phyloP scores from a whole-genome alignment of 2,329 filamentous ascomycete species.

The Fusarium liriodendri region DNA sequence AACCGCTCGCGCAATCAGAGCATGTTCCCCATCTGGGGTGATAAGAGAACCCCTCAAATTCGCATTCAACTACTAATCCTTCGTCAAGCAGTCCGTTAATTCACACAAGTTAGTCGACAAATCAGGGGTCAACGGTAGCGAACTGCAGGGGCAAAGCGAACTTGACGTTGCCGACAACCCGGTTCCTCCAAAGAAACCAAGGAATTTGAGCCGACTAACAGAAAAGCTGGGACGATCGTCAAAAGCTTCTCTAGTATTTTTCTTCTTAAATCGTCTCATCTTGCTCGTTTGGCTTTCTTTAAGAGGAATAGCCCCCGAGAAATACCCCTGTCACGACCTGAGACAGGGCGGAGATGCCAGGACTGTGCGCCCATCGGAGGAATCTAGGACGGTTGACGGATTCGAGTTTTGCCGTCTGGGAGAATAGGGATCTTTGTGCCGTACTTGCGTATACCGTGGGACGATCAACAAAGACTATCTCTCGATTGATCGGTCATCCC shows the following conservation, averaged over 20 bases:
- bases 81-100: neutral
- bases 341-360: slow-evolving; percentile 40
- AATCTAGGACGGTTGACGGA: slow-evolving; percentile 32
- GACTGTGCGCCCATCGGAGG: slow-evolving; percentile 7
- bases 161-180: slow-evolving; percentile 27
- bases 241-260: slow-evolving; percentile 2
- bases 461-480: slow-evolving; percentile 2
- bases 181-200: neutral
- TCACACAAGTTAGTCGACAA: neutral
- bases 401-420: slow-evolving; percentile 36
- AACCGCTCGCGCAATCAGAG: neutral
- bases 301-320: slow-evolving; percentile 10
- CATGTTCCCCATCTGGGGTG: neutral
- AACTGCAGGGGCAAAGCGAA: neutral
- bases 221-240: slow-evolving; percentile 6
- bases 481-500: slow-evolving; percentile 4
- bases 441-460: slow-evolving; percentile 9
- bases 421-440: neutral
- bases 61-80: neutral
- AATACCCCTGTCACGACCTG: slow-evolving; percentile 36
- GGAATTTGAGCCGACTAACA: neutral
- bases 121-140: slow-evolving; percentile 1
- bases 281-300: slow-evolving; percentile 1
- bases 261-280: slow-evolving; percentile 16
- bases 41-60: neutral